Base-by-base conservation (phyloP, 768 basidiomycete genomes). In the Leccinum barrowsii region DNA sequence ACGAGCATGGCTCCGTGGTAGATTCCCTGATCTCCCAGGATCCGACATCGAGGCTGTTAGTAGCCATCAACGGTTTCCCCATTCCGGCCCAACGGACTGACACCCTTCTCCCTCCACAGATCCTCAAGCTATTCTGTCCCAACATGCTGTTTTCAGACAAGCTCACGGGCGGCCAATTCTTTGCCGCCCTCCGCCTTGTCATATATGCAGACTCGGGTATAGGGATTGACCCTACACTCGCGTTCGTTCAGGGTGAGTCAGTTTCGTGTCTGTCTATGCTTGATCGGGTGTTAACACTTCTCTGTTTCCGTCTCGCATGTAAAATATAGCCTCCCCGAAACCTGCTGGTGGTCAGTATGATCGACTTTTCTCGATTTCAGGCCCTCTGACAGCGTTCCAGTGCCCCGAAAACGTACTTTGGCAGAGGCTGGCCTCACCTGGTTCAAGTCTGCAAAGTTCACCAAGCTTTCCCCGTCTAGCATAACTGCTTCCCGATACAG, bases 1-100 rank as follows among this genome's bases (percentile, higher is more conserved):
- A 10, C 76, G 89, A 40, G 89, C 86, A 4, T 92, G 89, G 89
- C 72, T 92, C 52, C 74, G 87, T 22, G 89, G 90, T 12, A 76
- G 88, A 59, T 91, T 88, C 65, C 73, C 82, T 5, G 75, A 79
- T 61, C 67, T 91, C 6, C 68, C 77, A 12, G 77, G 77, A 1
- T 64, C 74, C 7, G 77, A 76, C 44, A 81, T 92, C 42, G 90
- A 91, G 72, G 67, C 73, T 63, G 88, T 89, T 63, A 58, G 82
- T 22, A 22, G 2, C 11, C 26, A 26, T 32, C n/a, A 22, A n/a
- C n/a, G 8, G 3, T 24, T 24, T 50, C 21, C 1, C 19, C 32
- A 21, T 21, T 40, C 22, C 7, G 49, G 30, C 35, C 4, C 12
- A 30, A 51, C 17, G 8, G 48, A 37, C 52, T 58, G 13, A 66